Conservation (phyloP, 176 grass and related monocot genomes). For the Leersia perrieri region DNA sequence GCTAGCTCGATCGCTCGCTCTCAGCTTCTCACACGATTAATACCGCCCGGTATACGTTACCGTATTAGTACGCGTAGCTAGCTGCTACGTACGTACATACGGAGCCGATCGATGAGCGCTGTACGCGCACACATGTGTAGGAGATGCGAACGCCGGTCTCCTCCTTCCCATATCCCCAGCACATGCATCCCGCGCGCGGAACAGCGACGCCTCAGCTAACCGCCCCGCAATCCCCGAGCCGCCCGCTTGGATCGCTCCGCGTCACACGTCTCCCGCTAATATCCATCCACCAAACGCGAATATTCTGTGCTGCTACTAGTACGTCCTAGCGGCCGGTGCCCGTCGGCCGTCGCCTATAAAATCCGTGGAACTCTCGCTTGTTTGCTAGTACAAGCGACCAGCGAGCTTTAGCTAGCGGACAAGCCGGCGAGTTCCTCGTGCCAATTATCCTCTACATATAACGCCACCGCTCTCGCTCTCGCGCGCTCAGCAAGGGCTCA, state of each 20-base stretch:
- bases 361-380: neutral
- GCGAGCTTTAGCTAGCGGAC: no score
- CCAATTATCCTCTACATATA: neutral
- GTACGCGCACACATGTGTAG: neutral
- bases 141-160: neutral
- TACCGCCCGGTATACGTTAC: no score
- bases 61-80: no score
- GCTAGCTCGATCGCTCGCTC: no score
- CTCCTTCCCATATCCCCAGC: neutral
- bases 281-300: no score
- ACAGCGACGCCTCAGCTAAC: neutral
- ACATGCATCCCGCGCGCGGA: neutral
- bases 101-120: neutral
- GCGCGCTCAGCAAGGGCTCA: no score
- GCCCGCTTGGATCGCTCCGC: neutral
- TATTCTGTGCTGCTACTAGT: neutral
- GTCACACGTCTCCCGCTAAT: neutral
- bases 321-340: no score
- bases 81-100: no score
- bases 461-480: neutral
- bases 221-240: neutral
- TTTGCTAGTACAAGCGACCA: neutral
- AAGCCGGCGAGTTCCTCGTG: slow-evolving; percentile 19
- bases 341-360: neutral
- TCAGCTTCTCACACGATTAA: no score